Base-by-base conservation (phyloP, 2,329 filamentous ascomycete genomes). In the Fonsecaea monophora region DNA sequence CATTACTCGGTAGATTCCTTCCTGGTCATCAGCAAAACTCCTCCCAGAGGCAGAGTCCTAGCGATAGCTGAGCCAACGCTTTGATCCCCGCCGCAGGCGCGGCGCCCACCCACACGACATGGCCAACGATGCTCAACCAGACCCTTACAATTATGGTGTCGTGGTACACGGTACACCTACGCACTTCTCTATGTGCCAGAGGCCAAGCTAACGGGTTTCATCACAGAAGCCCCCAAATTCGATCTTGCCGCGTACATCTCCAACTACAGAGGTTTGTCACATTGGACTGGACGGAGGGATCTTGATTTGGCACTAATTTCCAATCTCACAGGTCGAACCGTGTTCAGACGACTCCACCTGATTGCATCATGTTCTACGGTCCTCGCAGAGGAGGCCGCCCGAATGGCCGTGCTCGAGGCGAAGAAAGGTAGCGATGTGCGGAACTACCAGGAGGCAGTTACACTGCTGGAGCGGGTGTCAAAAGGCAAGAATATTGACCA, bases 221-320 rank as follows among this genome's bases (percentile, higher is more conserved):
- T 53, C 13, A 55, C 53, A 94, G 92, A 92, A 56, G 80, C 86
- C 6, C 94, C 94, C 9, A 97, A 94, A 76, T 90, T 98, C 73
- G 95, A 98, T 74, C 86, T 99, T 50, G 92, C 97, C 68, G 87
- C 90, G 42, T 98, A 97, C 78, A 90, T 97, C 58, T 85, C 90
- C 71, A 96, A 97, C 76, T 99, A 98, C 79, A 85, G 83, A 76
- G 92, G 94, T 94, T 80, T 54, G 81, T 71, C 5, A 60, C 9
- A 30, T 18, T 13, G 35, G n/a, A 25, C 10, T 7, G 30, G 30
- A 25, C 25, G 40, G 37, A 18, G n/a, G 8, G 37, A 9, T 53
- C 53, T 18, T 37, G 30, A 18, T 15, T 45, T 53, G 0, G 5
- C 13, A 35, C 35, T 30, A 25, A 25, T 3, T 7, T n/a, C n/a